These are phyloP conservation scores for Cocos nucifera DNA, from an alignment of 176 grass and related monocot species.

Conservation along the genomic window DNA sequence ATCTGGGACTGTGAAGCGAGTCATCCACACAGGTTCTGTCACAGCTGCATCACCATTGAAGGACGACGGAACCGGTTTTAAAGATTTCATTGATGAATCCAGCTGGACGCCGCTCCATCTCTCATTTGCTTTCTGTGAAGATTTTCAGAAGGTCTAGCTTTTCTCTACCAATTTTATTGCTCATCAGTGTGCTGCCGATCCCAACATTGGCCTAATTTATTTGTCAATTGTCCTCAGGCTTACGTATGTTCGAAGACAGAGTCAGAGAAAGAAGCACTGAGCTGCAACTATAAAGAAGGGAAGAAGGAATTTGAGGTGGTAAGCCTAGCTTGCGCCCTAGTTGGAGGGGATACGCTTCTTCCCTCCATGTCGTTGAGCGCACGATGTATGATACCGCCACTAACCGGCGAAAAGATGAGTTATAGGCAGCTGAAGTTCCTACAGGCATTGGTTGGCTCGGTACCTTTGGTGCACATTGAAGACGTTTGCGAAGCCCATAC, in stretches of 20 bases:
- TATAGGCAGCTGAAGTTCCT: slow-evolving; percentile 33
- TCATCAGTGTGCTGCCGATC: no score
- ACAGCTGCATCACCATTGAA: slow-evolving; percentile 37
- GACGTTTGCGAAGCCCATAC: slow-evolving; percentile 55
- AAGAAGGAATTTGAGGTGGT: slow-evolving; percentile 36
- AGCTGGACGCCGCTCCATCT: slow-evolving; percentile 48
- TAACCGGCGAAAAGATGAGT: slow-evolving; percentile 11
- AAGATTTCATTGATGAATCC: slow-evolving; percentile 35
- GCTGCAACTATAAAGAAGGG: background rate
- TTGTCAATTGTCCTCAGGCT: slow-evolving; percentile 5
- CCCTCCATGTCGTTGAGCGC: slow-evolving; percentile 10
- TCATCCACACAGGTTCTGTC: slow-evolving; percentile 58
- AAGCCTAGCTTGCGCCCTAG: slow-evolving; percentile 31
- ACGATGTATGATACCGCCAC: slow-evolving; percentile 22
- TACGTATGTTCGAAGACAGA: slow-evolving; percentile 44
- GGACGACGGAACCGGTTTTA: slow-evolving; percentile 29
- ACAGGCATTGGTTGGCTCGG: slow-evolving; percentile 41
- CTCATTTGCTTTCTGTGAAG: slow-evolving; percentile 22
- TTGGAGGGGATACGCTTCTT: slow-evolving; percentile 51
- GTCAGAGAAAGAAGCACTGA: slow-evolving; percentile 10
- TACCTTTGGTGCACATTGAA: slow-evolving; percentile 58
- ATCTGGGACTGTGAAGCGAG: slow-evolving; percentile 43
- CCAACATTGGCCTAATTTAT: no score
- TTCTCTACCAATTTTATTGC: background rate
- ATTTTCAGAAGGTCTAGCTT: slow-evolving; percentile 26